Evolutionary conservation across 257 asterid species (phyloP).

Genomic region (Plantago elongata): DNA sequence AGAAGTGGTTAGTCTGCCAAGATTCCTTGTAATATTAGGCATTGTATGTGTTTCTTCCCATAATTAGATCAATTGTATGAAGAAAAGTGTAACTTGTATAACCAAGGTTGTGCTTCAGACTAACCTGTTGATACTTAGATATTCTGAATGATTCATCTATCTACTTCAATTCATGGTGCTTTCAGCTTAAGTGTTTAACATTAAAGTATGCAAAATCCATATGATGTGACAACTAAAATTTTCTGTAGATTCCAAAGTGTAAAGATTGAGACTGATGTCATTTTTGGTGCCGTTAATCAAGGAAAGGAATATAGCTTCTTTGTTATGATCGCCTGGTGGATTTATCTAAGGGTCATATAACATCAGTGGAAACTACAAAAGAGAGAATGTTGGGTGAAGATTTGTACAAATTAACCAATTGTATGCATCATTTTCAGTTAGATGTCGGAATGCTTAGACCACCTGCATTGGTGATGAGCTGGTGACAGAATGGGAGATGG

Average conservation of each 20-base stretch:
- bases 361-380: no score
- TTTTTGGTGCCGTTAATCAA: not conserved
- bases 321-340: not conserved
- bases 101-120: not conserved
- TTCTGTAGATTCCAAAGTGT: no score
- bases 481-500: no score
- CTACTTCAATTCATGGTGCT: not conserved
- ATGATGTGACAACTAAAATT: not conserved
- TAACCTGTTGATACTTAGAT: not conserved
- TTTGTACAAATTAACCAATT: no score
- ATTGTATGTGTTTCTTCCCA: slow-evolving; percentile 6
- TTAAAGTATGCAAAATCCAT: not conserved
- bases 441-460: no score
- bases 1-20: slow-evolving; percentile 4
- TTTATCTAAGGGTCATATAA: not conserved
- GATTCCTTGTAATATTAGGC: slow-evolving; percentile 2
- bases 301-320: not conserved
- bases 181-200: no score
- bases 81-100: not conserved
- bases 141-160: not conserved
- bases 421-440: no score
- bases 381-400: not conserved
- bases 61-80: slow-evolving; percentile 13
- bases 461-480: no score
- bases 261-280: not conserved